These are phyloP conservation scores for Hyphodiscus sp. DNA, from an alignment of 2,329 filamentous ascomycete species.

Conservation along the genomic window DNA sequence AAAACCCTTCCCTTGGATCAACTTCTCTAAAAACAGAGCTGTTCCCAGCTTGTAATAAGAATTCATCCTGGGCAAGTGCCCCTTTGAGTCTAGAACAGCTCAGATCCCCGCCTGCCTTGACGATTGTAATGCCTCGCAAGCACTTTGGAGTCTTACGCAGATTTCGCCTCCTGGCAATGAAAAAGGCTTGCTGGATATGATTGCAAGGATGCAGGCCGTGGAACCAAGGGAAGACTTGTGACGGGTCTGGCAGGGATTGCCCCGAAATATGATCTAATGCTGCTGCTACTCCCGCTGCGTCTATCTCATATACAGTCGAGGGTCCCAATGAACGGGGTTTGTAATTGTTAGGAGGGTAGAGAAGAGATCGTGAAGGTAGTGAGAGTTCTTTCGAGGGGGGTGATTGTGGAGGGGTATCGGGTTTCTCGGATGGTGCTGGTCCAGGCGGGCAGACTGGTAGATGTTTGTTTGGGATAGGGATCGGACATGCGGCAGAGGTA, in stretches of 20 bases:
- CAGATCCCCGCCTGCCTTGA: slow-evolving; percentile 84
- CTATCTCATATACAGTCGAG: slow-evolving; percentile 65
- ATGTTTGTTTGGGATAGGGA: slow-evolving; percentile 79
- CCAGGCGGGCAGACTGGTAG: slow-evolving; percentile 84
- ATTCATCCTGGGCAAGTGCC: slow-evolving; percentile 74
- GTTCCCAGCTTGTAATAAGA: slow-evolving; percentile 52
- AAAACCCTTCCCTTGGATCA: slow-evolving; percentile 87
- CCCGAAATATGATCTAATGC: slow-evolving; percentile 71
- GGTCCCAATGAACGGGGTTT: slow-evolving; percentile 43
- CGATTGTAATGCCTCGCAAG: slow-evolving; percentile 72
- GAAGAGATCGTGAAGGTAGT: slow-evolving; percentile 57
- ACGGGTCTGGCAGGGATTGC: slow-evolving; percentile 76
- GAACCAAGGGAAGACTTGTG: slow-evolving; percentile 91
- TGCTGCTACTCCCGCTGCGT: slow-evolving; percentile 58
- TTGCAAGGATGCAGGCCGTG: slow-evolving; percentile 90
- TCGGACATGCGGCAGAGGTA: slow-evolving; percentile 46
- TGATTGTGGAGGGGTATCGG: slow-evolving; percentile 59
- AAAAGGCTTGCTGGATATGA: slow-evolving; percentile 83
- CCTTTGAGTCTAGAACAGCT: slow-evolving; percentile 73
- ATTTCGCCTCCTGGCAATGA: slow-evolving; percentile 68
- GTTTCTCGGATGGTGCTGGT: slow-evolving; percentile 49
- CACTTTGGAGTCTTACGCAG: slow-evolving; percentile 66
- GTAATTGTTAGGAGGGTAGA: slow-evolving; percentile 67
- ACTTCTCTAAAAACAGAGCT: slow-evolving; percentile 60
- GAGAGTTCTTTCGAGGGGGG: slow-evolving; percentile 51